phyloP scores from a whole-genome alignment of 139 green algal genomes.

The Zygnema cylindricum region DNA sequence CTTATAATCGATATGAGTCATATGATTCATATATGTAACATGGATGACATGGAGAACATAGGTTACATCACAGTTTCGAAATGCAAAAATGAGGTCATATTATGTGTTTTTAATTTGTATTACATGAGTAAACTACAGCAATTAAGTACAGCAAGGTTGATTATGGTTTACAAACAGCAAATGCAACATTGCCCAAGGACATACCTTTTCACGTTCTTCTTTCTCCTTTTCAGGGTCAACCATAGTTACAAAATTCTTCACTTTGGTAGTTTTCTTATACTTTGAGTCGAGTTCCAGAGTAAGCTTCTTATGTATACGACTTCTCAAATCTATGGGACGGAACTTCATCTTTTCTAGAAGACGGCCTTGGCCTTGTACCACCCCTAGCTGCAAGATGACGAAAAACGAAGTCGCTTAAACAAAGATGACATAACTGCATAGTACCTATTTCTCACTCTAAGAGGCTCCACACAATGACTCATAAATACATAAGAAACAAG shows the following conservation, averaged over 20 bases:
- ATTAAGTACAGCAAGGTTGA: too few species aligned
- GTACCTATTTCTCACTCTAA: too few species aligned
- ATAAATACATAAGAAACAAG: too few species aligned
- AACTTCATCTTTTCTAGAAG: slow-evolving; percentile 73
- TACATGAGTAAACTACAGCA: too few species aligned
- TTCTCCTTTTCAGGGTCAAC: slow-evolving; percentile 73
- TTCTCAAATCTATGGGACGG: slow-evolving; percentile 72
- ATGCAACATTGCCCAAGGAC: not conserved
- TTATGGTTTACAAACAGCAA: not conserved
- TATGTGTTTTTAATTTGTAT: too few species aligned
- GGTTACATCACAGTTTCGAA: too few species aligned
- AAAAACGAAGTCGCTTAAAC: too few species aligned
- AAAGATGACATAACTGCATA: too few species aligned
- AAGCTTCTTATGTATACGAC: slow-evolving; percentile 72
- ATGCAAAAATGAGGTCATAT: not conserved
- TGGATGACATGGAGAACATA: too few species aligned
- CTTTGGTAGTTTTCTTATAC: slow-evolving; percentile 61
- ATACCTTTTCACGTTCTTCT: slow-evolving; percentile 59
- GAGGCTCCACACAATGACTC: too few species aligned
- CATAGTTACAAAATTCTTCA: slow-evolving; percentile 58
- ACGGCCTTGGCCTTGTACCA: slow-evolving; percentile 74
- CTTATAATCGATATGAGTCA: too few species aligned
- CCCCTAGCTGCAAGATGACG: not conserved
- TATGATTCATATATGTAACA: too few species aligned
- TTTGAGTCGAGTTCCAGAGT: slow-evolving; percentile 62